Evolutionary conservation across 2,329 filamentous ascomycete genomes (phyloP).

Genomic region (Corinectria fuckeliana): DNA sequence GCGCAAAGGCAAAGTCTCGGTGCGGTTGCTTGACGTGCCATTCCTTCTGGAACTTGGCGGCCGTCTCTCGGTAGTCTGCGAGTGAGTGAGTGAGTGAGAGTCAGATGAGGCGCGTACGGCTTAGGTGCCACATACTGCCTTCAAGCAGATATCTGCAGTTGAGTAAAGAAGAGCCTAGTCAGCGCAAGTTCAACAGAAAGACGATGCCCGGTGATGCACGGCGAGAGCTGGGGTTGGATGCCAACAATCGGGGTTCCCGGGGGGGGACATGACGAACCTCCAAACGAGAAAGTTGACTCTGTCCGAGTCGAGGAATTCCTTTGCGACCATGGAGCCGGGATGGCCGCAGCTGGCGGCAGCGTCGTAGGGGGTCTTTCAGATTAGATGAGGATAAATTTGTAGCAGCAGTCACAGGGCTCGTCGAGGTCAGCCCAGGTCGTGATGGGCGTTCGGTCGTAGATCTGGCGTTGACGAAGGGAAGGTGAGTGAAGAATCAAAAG

Average conservation of each 20-base stretch:
- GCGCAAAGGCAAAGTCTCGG: constrained; percentile 67
- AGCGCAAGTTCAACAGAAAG: constrained; percentile 26
- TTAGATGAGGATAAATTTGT: constrained; percentile 17
- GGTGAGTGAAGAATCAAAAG: constrained; percentile 44
- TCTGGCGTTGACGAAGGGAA: constrained; percentile 33
- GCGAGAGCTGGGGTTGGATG: constrained; percentile 14
- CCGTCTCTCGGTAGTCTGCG: constrained; percentile 71
- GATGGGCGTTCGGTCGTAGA: constrained; percentile 25
- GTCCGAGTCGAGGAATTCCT: constrained; percentile 70
- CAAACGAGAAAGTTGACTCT: constrained; percentile 74
- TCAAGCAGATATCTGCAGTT: constrained; percentile 63
- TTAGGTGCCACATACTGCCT: constrained; percentile 60
- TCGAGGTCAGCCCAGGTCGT: constrained; percentile 26
- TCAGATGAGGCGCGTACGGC: constrained; percentile 36
- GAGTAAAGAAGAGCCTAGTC: constrained; percentile 27
- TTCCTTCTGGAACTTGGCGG: constrained; percentile 72
- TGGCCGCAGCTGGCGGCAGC: constrained; percentile 44
- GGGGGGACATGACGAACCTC: constrained; percentile 61
- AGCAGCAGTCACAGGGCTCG: constrained; percentile 25
- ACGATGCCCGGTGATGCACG: constrained; percentile 14
- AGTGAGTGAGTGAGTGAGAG: constrained; percentile 24
- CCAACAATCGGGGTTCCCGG: constrained; percentile 30
- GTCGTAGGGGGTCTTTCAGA: constrained; percentile 33
- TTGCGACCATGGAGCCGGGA: constrained; percentile 54
- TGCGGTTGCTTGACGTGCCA: constrained; percentile 70